These are phyloP conservation scores for Suhomyces emberorum DNA, from an alignment of 805 yeast genomes.

Conservation along the genomic window DNA sequence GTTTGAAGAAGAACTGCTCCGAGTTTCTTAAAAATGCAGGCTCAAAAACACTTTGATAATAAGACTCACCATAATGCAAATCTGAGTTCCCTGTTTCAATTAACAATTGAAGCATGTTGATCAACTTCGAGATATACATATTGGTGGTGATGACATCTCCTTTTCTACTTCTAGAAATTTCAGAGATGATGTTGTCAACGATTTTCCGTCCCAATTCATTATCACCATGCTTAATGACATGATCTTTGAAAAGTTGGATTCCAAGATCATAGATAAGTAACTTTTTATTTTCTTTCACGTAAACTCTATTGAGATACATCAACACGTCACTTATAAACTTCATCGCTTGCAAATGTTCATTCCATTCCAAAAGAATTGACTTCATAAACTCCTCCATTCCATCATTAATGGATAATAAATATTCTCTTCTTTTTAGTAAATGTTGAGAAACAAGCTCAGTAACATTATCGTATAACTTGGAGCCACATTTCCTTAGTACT, in stretches of 20 bases:
- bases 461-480: conserved; percentile 60
- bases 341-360: conserved; percentile 68
- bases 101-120: conserved; percentile 70
- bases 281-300: conserved; percentile 64
- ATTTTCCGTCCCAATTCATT: conserved; percentile 51
- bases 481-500: conserved; percentile 69
- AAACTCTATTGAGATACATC: conserved; percentile 84
- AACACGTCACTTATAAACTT: conserved; percentile 78
- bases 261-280: conserved; percentile 74
- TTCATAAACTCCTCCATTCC: conserved; percentile 34
- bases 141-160: conserved; percentile 51
- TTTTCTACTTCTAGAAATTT: conserved; percentile 52
- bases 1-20: conserved; percentile 48
- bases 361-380: conserved; percentile 52
- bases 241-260: conserved; percentile 59
- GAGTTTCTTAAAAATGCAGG: conserved; percentile 57
- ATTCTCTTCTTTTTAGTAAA: conserved; percentile 26
- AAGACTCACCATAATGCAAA: conserved; percentile 49
- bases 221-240: conserved; percentile 49
- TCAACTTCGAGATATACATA: conserved; percentile 55
- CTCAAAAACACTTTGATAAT: conserved; percentile 64
- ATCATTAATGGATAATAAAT: conserved; percentile 17
- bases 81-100: conserved; percentile 34
- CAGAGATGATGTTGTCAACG: conserved; percentile 48
- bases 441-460: conserved; percentile 45